Percentiles rank a stretch among this genome's conserved stretches.
These are phyloP conservation scores for Candida dajiaensis DNA, from an alignment of 805 yeast species.

Conservation along the genomic window DNA sequence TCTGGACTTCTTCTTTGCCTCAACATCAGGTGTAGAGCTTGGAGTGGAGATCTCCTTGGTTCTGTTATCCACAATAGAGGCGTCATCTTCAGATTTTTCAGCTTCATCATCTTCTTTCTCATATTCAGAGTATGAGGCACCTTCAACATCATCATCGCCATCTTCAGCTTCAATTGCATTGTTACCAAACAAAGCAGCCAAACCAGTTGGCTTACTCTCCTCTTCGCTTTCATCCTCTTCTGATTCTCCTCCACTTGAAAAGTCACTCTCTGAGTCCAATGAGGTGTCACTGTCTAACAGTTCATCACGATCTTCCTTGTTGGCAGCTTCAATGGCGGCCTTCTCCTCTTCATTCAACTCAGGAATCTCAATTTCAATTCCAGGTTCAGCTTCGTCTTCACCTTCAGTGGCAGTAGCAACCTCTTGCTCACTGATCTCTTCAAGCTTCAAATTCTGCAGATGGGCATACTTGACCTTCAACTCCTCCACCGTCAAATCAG, in stretches of 20 bases:
- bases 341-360: conserved; percentile 18
- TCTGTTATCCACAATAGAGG: conserved; percentile 13
- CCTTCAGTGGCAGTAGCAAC: conserved; percentile 10
- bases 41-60: conserved; percentile 23
- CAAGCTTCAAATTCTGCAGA: conserved; percentile 18
- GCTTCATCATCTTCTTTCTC: conserved; percentile 18
- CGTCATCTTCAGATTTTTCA: conserved; percentile 15
- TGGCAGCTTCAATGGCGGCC: conserved; percentile 24
- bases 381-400: conserved; percentile 22
- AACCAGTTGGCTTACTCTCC: conserved; percentile 20
- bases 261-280: conserved; percentile 24
- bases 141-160: conserved; percentile 35
- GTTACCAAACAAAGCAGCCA: conserved; percentile 34
- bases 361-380: conserved; percentile 17
- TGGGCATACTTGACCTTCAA: conserved; percentile 22
- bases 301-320: conserved; percentile 16
- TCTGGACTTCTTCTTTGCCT: conserved; percentile 7
- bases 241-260: conserved; percentile 19
- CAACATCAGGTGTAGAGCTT: conserved; percentile 30
- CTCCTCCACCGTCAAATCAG: conserved; percentile 27
- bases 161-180: conserved; percentile 22
- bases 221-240: conserved; percentile 13
- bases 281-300: conserved; percentile 27
- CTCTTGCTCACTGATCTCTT: conserved; percentile 25
- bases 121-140: conserved; percentile 23